phyloP scores from a whole-genome alignment of 495 filamentous ascomycete genomes.

The Immersiella caudata region DNA sequence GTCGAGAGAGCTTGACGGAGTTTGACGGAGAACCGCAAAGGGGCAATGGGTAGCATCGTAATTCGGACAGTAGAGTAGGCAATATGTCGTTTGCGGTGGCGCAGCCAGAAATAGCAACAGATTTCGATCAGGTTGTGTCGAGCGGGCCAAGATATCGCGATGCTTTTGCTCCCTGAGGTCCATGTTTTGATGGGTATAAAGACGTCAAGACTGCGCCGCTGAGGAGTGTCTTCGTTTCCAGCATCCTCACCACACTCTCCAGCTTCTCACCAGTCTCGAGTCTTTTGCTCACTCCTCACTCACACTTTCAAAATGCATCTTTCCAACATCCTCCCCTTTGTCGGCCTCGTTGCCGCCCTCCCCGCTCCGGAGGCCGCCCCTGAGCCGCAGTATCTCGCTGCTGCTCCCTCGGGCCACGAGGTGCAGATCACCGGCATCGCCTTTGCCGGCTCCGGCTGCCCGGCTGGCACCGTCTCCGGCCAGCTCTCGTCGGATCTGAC shows the following conservation, averaged over 20 bases:
- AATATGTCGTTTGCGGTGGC: background rate
- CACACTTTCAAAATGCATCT: slow-evolving; percentile 19
- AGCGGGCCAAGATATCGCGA: background rate
- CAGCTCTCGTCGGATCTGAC: slow-evolving; percentile 48
- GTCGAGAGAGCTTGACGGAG: background rate
- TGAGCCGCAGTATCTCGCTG: slow-evolving; percentile 14
- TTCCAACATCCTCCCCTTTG: slow-evolving; percentile 20
- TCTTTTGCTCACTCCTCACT: background rate
- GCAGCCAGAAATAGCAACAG: slow-evolving; percentile 17
- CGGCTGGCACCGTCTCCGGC: slow-evolving; percentile 43
- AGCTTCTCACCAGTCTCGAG: slow-evolving; percentile 1
- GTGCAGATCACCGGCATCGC: slow-evolving; percentile 44
- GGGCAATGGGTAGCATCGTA: slow-evolving; percentile 10
- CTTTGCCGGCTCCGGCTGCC: slow-evolving; percentile 56
- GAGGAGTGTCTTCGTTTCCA: background rate
- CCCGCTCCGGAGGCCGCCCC: background rate
- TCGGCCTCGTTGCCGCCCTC: slow-evolving; percentile 21
- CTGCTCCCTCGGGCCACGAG: slow-evolving; percentile 31
- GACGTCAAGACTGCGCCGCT: background rate
- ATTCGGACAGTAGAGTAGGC: slow-evolving; percentile 10
- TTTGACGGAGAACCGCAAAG: slow-evolving; percentile 2
- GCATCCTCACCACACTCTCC: background rate
- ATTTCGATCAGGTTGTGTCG: background rate
- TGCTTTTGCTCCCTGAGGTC: background rate
- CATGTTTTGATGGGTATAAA: background rate